Conservation (phyloP, 2,329 filamentous ascomycete genomes). For the Magnaporthiopsis poae region DNA sequence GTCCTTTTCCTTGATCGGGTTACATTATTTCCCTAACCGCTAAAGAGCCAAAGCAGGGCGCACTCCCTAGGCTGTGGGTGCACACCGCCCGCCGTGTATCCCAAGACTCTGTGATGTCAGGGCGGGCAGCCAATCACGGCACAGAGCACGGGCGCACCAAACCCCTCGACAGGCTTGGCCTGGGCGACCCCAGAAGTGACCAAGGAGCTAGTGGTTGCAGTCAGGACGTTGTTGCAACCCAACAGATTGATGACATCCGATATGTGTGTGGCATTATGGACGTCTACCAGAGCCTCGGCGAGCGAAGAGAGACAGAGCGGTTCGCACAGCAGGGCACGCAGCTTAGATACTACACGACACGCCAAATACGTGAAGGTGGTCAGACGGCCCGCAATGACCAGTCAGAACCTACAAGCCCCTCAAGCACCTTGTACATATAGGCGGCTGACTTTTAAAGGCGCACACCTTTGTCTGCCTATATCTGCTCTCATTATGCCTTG, state of each 20-base stretch:
- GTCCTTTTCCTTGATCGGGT: neutral
- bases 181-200: no score
- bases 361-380: neutral
- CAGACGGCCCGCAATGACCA: neutral
- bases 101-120: neutral
- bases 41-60: neutral
- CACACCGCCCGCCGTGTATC: neutral
- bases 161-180: neutral
- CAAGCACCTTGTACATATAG: neutral
- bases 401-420: neutral
- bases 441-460: neutral
- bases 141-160: neutral
- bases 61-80: neutral
- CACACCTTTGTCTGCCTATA: neutral
- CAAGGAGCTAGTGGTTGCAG: neutral
- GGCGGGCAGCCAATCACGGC: neutral
- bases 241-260: neutral
- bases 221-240: neutral
- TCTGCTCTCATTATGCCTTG: neutral
- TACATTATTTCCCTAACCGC: neutral
- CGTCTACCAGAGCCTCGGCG: neutral
- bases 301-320: neutral
- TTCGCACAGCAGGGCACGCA: neutral
- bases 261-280: neutral
- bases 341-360: neutral